These are phyloP conservation scores for Podaxis mareebaensis DNA, from an alignment of 768 basidiomycete genomes.

Conservation along the genomic window DNA sequence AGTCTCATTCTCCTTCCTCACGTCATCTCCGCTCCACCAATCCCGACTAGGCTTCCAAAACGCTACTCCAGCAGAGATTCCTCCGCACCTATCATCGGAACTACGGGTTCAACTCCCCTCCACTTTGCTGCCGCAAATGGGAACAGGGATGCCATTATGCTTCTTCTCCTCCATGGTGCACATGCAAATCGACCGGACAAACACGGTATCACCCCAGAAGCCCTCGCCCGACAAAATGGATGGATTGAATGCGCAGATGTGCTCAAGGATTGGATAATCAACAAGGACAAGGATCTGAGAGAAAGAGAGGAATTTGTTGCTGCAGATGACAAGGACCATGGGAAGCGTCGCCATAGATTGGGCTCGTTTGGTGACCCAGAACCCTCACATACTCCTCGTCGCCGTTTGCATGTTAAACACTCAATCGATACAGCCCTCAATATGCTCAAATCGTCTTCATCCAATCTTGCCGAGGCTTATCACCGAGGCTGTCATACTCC, in stretches of 20 bases:
- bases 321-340: slow-evolving; percentile 19
- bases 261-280: slow-evolving; percentile 63
- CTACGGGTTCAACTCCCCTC: slow-evolving; percentile 89
- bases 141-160: slow-evolving; percentile 72
- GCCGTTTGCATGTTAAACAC: slow-evolving; percentile 69
- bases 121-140: slow-evolving; percentile 98
- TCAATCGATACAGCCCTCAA: slow-evolving; percentile 76
- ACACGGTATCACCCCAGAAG: slow-evolving; percentile 86
- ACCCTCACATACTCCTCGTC: slow-evolving; percentile 35
- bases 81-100: slow-evolving; percentile 71
- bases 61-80: slow-evolving; percentile 69
- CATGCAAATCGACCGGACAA: slow-evolving; percentile 84
- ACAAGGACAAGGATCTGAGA: slow-evolving; percentile 62
- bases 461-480: slow-evolving; percentile 30
- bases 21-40: slow-evolving; percentile 18
- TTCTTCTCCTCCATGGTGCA: slow-evolving; percentile 85
- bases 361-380: slow-evolving; percentile 25
- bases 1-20: slow-evolving; percentile 15
- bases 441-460: slow-evolving; percentile 43
- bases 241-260: slow-evolving; percentile 77
- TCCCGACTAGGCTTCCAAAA: slow-evolving; percentile 56
- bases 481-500: slow-evolving; percentile 22
- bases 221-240: slow-evolving; percentile 77
- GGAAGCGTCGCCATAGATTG: slow-evolving; percentile 5
- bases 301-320: slow-evolving; percentile 42